Percentiles rank a stretch among this genome's conserved stretches.
Conservation (phyloP, 306 rosid genomes). For the Potentilla sterilis region DNA sequence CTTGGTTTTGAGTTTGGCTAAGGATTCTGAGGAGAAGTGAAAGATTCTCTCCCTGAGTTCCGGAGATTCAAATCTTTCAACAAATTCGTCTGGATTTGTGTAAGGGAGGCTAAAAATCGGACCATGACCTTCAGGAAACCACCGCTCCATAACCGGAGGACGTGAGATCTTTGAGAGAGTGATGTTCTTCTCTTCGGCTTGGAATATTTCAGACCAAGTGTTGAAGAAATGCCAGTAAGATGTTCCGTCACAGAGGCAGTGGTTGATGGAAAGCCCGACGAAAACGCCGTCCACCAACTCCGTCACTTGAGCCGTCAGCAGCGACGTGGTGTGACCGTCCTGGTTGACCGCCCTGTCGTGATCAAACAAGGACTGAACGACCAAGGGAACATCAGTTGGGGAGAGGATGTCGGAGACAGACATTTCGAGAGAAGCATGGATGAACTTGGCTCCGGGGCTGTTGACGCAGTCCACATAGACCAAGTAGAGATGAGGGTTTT, state of each 20-base stretch:
- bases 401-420: conserved; percentile 49
- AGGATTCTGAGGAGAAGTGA: conserved; percentile 49
- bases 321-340: conserved; percentile 55
- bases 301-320: conserved; percentile 53
- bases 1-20: conserved; percentile 52
- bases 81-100: conserved; percentile 41
- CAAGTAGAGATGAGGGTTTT: conserved; percentile 28
- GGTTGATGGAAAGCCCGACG: conserved; percentile 67
- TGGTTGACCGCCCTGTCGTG: conserved; percentile 53
- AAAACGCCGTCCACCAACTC: conserved; percentile 58
- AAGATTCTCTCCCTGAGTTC: conserved; percentile 49
- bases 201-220: conserved; percentile 55
- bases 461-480: conserved; percentile 42
- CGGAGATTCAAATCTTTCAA: conserved; percentile 38
- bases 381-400: conserved; percentile 43
- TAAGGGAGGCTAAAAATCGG: conserved; percentile 47
- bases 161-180: conserved; percentile 17
- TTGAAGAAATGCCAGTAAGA: conserved; percentile 64
- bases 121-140: conserved; percentile 50
- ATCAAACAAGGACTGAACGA: conserved; percentile 55
- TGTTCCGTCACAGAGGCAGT: conserved; percentile 49
- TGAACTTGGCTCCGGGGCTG: conserved; percentile 45
- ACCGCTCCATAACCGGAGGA: conserved; percentile 37
- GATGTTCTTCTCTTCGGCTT: conserved; percentile 3
- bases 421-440: conserved; percentile 44